A percentile compares a stretch with the other conserved stretches of the same genome.
Evolutionary conservation across 2,329 filamentous ascomycete species (phyloP).

Genomic region (Xylariaceae sp.): DNA sequence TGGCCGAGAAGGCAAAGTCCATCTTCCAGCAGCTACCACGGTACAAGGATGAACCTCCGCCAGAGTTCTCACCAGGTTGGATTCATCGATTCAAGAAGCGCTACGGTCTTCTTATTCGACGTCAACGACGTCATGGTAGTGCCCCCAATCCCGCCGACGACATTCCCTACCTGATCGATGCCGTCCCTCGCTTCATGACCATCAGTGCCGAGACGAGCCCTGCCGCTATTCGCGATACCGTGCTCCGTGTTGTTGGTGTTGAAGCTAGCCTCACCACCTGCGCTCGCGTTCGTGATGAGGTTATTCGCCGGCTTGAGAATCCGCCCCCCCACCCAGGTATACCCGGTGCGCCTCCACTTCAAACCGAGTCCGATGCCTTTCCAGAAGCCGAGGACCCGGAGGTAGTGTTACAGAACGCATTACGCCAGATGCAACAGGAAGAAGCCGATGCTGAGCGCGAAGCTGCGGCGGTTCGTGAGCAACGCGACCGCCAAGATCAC

Average conservation of each 20-base stretch:
- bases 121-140: conserved; percentile 60
- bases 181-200: conserved; percentile 65
- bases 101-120: conserved; percentile 63
- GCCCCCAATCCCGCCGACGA: conserved; percentile 60
- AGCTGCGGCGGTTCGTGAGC: conserved; percentile 60
- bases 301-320: conserved; percentile 53
- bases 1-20: conserved; percentile 66
- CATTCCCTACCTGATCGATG: conserved; percentile 66
- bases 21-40: conserved; percentile 65
- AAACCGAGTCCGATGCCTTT: conserved; percentile 43
- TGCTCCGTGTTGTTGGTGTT: conserved; percentile 62
- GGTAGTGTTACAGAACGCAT: conserved; percentile 63
- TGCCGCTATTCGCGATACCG: conserved; percentile 63
- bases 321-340: conserved; percentile 43
- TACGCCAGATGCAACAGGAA: conserved; percentile 65
- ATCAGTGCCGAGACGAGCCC: conserved; percentile 65
- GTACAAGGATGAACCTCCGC: conserved; percentile 65
- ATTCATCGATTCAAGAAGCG: conserved; percentile 71
- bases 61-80: conserved; percentile 69
- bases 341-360: conserved; percentile 31
- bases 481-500: conserved; percentile 57
- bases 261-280: conserved; percentile 61
- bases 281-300: conserved; percentile 64
- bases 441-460: conserved; percentile 65
- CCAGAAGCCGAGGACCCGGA: conserved; percentile 61